phyloP scores from a whole-genome alignment of 2,329 filamentous ascomycete genomes.

The Nakataea oryzae region DNA sequence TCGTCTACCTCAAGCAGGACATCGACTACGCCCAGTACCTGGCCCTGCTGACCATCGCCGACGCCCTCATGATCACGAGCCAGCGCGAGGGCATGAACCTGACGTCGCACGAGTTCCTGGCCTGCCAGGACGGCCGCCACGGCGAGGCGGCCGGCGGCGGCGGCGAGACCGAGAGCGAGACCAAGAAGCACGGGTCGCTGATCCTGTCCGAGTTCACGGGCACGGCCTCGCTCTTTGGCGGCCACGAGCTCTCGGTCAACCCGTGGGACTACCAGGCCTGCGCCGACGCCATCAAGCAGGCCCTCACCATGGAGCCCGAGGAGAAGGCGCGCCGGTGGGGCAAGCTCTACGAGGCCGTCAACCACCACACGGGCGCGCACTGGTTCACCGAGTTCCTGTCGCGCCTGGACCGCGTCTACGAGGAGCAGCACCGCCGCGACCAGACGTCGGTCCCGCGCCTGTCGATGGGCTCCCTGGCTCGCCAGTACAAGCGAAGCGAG shows the following conservation, averaged over 20 bases:
- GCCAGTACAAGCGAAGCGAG: slow-evolving; percentile 55
- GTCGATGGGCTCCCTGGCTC: slow-evolving; percentile 52
- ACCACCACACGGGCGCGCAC: slow-evolving; percentile 70
- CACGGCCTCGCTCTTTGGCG: slow-evolving; percentile 74
- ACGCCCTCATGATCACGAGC: slow-evolving; percentile 88
- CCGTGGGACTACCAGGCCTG: slow-evolving; percentile 91
- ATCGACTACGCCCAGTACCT: slow-evolving; percentile 89
- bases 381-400: slow-evolving; percentile 74
- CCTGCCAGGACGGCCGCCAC: slow-evolving; percentile 77
- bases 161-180: too few species aligned
- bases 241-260: slow-evolving; percentile 76
- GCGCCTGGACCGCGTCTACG: slow-evolving; percentile 64
- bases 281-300: slow-evolving; percentile 73
- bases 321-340: slow-evolving; percentile 70
- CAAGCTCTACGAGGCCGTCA: slow-evolving; percentile 61
- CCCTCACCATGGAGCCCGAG: slow-evolving; percentile 66
- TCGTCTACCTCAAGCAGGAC: slow-evolving; percentile 91
- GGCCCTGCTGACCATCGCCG: slow-evolving; percentile 80
- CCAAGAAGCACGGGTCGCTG: slow-evolving; percentile 74
- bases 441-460: slow-evolving; percentile 80
- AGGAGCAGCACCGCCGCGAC: slow-evolving; percentile 76
- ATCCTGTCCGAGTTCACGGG: slow-evolving; percentile 95
- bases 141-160: slow-evolving; percentile 47
- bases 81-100: slow-evolving; percentile 96
- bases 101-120: slow-evolving; percentile 87